Evolutionary conservation across 2,329 filamentous ascomycete genomes (phyloP).

Genomic region (Aspergillus terreus): DNA sequence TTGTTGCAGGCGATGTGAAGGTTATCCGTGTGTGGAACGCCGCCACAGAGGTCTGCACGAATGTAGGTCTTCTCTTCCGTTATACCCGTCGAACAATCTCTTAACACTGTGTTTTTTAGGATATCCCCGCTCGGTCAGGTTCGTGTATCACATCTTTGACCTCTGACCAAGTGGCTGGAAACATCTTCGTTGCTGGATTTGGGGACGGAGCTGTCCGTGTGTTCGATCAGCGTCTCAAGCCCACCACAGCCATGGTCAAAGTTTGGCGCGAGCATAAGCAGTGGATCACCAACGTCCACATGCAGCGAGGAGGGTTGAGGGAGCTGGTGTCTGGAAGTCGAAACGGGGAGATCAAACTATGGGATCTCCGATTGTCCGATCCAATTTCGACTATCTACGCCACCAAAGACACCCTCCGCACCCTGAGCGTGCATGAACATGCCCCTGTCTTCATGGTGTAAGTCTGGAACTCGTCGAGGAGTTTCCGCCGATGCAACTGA

Average conservation of each 20-base stretch:
- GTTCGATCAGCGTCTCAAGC: constrained; percentile 81
- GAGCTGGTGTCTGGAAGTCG: constrained; percentile 87
- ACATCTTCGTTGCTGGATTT: constrained; percentile 93
- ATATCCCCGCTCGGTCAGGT: constrained; percentile 90
- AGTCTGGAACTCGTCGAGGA: constrained; percentile 37
- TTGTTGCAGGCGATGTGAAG: constrained; percentile 95
- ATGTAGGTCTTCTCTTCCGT: constrained; percentile 42
- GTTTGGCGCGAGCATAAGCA: constrained; percentile 96
- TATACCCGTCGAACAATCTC: not conserved
- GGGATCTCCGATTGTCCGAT: constrained; percentile 88
- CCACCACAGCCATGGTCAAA: constrained; percentile 87
- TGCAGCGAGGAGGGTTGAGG: constrained; percentile 90
- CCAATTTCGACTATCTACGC: constrained; percentile 70
- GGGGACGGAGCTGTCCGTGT: constrained; percentile 92
- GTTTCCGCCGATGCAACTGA: constrained; percentile 9
- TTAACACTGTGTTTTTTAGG: constrained; percentile 40
- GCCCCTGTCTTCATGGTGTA: constrained; percentile 92
- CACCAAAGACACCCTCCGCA: constrained; percentile 74
- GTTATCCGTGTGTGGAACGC: constrained; percentile 97
- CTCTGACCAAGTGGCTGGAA: constrained; percentile 95
- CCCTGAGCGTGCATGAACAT: constrained; percentile 90
- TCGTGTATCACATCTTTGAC: constrained; percentile 95
- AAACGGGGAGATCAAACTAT: constrained; percentile 89
- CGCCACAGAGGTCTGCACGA: constrained; percentile 84
- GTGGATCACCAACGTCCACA: constrained; percentile 94